Evolutionary conservation across 75 land plant species (phyloP).

Genomic region (Larix kaempferi): DNA sequence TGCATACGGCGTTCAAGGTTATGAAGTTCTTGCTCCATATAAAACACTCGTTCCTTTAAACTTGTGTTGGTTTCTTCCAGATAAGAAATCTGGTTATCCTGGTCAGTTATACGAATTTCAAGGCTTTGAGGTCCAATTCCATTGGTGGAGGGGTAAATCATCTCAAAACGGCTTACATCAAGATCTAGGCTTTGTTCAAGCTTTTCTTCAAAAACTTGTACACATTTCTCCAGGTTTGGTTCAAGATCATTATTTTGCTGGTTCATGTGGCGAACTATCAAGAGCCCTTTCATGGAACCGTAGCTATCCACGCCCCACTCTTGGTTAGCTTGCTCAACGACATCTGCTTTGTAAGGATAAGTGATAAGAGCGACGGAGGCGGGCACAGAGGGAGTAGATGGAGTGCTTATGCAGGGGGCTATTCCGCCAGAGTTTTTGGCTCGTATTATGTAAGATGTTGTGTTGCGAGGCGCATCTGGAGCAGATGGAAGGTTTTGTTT

Average conservation of each 20-base stretch:
- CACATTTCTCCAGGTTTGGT: background rate
- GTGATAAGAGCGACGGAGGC: slow-evolving; percentile 17
- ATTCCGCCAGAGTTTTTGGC: slow-evolving; percentile 12
- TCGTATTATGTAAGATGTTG: slow-evolving; percentile 18
- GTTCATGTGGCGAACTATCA: slow-evolving; percentile 12
- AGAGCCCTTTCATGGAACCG: slow-evolving; percentile 46
- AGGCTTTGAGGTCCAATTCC: slow-evolving; percentile 9
- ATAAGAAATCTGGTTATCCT: slow-evolving; percentile 35
- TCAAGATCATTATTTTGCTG: background rate
- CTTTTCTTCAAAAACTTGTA: background rate
- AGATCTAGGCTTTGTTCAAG: background rate
- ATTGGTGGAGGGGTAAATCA: slow-evolving; percentile 19
- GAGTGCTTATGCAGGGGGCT: slow-evolving; percentile 8
- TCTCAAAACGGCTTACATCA: slow-evolving; percentile 23
- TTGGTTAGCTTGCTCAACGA: slow-evolving; percentile 17
- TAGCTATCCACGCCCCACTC: slow-evolving; percentile 36
- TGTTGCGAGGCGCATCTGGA: slow-evolving; percentile 12
- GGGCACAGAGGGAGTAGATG: slow-evolving; percentile 18
- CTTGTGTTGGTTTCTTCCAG: slow-evolving; percentile 33
- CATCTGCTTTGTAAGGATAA: slow-evolving; percentile 16
- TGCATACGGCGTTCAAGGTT: slow-evolving; percentile 25
- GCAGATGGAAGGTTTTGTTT: background rate
- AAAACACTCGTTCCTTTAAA: slow-evolving; percentile 26
- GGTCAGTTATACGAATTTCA: slow-evolving; percentile 22
- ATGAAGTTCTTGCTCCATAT: slow-evolving; percentile 24